Percentiles rank a stretch among this genome's conserved stretches.
These are phyloP conservation scores for Heterobasidion occidentale DNA, from an alignment of 1,284 basidiomycete species.

Conservation along the genomic window DNA sequence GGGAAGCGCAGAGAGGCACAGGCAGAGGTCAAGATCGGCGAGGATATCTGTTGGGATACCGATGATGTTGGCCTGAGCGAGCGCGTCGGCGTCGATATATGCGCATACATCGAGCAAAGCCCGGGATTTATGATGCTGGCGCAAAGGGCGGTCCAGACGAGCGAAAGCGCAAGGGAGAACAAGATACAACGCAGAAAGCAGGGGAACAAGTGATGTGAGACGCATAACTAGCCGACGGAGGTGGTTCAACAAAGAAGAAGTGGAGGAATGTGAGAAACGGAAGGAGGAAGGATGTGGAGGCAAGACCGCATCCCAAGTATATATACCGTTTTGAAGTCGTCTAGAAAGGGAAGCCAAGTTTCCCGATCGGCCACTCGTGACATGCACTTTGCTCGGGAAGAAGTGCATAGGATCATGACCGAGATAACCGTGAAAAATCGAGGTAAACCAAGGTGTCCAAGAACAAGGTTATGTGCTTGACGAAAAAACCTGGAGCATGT, in stretches of 20 bases:
- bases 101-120: constrained; percentile 18
- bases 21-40: constrained; percentile 15
- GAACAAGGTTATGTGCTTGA: no score
- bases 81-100: constrained; percentile 11
- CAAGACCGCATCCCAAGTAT: no score
- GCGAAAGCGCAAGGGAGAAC: not conserved
- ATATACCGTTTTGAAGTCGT: no score
- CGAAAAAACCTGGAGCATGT: no score
- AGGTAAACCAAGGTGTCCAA: no score
- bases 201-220: not conserved
- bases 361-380: no score
- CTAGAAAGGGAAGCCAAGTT: no score
- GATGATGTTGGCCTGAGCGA: constrained; percentile 3
- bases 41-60: constrained; percentile 7
- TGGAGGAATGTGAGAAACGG: not conserved
- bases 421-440: no score
- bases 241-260: not conserved
- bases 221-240: not conserved
- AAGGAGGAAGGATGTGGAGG: not conserved
- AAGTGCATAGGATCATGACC: no score
- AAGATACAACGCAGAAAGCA: not conserved
- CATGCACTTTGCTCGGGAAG: no score
- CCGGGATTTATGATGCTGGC: constrained; percentile 13
- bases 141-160: not conserved
- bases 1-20: constrained; percentile 19